phyloP scores from a whole-genome alignment of 805 yeast species.

The Candida ortonii region DNA sequence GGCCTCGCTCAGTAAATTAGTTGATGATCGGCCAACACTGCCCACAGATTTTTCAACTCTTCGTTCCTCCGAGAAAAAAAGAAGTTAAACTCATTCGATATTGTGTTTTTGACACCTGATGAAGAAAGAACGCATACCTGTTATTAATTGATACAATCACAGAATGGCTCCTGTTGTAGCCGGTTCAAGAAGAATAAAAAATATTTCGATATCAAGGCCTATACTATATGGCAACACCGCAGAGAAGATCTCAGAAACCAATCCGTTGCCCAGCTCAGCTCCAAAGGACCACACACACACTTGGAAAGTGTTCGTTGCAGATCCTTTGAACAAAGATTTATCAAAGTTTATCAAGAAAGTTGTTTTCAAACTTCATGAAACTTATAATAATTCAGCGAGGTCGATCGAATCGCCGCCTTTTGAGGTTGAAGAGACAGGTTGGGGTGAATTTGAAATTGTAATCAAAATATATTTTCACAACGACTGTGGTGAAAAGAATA shows the following conservation, averaged over 20 bases:
- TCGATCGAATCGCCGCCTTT: constrained; percentile 88
- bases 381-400: constrained; percentile 84
- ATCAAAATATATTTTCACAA: constrained; percentile 81
- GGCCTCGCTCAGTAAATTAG: too few relatives aligned
- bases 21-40: too few relatives aligned
- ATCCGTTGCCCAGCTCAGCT: constrained; percentile 52
- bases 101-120: too few relatives aligned
- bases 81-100: too few relatives aligned
- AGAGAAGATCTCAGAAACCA: constrained; percentile 51
- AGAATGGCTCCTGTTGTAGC: constrained; percentile 36
- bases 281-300: constrained; percentile 91
- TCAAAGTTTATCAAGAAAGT: constrained; percentile 83
- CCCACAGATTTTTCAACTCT: too few relatives aligned
- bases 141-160: too few relatives aligned
- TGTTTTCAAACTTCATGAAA: constrained; percentile 92
- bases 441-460: constrained; percentile 98
- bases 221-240: constrained; percentile 81
- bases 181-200: constrained; percentile 35
- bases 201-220: constrained; percentile 72
- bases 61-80: too few relatives aligned
- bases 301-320: constrained; percentile 90
- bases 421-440: constrained; percentile 94
- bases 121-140: too few relatives aligned
- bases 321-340: constrained; percentile 77
- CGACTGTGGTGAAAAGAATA: constrained; percentile 85